A percentile compares a stretch with the other conserved stretches of the same genome.
Evolutionary conservation across 2,329 filamentous ascomycete species (phyloP).

Genomic region (Aspergillus terreus): DNA sequence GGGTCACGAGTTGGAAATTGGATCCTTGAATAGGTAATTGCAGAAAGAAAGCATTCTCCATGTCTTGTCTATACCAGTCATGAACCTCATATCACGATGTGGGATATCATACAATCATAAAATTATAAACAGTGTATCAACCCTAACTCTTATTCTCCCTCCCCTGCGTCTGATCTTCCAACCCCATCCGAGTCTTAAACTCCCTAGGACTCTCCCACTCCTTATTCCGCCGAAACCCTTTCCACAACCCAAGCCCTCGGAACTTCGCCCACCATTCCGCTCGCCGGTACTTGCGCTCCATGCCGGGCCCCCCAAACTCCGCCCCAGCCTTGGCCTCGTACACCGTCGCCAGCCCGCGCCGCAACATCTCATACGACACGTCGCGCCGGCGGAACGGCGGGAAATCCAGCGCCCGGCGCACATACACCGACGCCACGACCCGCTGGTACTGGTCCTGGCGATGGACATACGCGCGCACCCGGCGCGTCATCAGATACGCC

Average conservation of each 20-base stretch:
- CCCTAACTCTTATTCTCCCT: constrained; percentile 11
- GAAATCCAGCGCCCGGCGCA: constrained; percentile 52
- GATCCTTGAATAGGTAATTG: background rate
- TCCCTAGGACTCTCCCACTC: constrained; percentile 78
- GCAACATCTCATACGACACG: constrained; percentile 87
- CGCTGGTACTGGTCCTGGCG: constrained; percentile 88
- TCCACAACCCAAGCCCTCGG: constrained; percentile 72
- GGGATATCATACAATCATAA: constrained; percentile 1
- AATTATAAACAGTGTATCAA: constrained; percentile 1
- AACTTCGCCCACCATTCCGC: constrained; percentile 57
- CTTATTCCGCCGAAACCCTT: constrained; percentile 49
- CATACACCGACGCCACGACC: constrained; percentile 79
- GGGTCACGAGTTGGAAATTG: background rate
- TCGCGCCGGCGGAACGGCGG: constrained; percentile 61
- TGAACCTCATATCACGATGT: background rate
- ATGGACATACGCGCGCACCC: constrained; percentile 79
- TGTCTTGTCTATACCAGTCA: background rate
- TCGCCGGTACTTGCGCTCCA: constrained; percentile 44
- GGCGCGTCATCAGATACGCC: constrained; percentile 64
- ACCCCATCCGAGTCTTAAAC: constrained; percentile 66
- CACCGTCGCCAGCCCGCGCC: constrained; percentile 76
- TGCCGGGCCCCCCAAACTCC: constrained; percentile 74
- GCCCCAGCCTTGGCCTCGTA: constrained; percentile 89
- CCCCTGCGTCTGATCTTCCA: constrained; percentile 29
- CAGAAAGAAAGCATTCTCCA: background rate